phyloP scores from a whole-genome alignment of 345 rosid genomes.

The Melaleuca quinquenervia region DNA sequence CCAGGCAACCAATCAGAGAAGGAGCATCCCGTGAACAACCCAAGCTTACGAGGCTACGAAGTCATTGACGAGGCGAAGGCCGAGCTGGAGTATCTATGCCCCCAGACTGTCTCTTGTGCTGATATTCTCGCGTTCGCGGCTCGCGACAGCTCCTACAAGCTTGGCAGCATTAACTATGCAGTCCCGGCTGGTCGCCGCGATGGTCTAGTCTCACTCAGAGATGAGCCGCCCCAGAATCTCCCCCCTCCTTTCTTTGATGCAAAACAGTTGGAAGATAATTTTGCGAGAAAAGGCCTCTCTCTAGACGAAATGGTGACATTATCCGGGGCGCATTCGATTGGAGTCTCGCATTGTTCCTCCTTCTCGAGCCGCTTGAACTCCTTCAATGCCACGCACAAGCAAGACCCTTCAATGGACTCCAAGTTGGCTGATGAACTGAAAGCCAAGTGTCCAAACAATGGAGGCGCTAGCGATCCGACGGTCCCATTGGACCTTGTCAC shows the following conservation, averaged over 20 bases:
- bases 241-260: conserved; percentile 1
- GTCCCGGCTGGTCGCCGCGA: conserved; percentile 11
- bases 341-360: conserved; percentile 8
- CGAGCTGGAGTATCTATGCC: not conserved
- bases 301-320: conserved; percentile 15
- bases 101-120: not conserved
- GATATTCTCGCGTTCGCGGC: not conserved
- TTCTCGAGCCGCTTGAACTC: conserved; percentile 8
- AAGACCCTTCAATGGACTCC: conserved; percentile 6
- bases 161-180: conserved; percentile 2
- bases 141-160: not conserved
- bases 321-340: conserved; percentile 16
- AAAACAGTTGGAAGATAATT: not conserved
- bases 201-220: not conserved
- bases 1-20: conserved; percentile 1
- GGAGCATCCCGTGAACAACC: conserved; percentile 7
- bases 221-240: not conserved
- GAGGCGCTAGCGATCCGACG: not conserved
- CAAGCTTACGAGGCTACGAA: conserved; percentile 4
- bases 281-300: conserved; percentile 8
- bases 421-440: not conserved
- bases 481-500: not conserved
- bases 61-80: conserved; percentile 5
- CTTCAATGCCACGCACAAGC: not conserved
- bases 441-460: not conserved